Evolutionary conservation across 352 stramenopile species (phyloP).

Genomic region (Pythium dissotocum): DNA sequence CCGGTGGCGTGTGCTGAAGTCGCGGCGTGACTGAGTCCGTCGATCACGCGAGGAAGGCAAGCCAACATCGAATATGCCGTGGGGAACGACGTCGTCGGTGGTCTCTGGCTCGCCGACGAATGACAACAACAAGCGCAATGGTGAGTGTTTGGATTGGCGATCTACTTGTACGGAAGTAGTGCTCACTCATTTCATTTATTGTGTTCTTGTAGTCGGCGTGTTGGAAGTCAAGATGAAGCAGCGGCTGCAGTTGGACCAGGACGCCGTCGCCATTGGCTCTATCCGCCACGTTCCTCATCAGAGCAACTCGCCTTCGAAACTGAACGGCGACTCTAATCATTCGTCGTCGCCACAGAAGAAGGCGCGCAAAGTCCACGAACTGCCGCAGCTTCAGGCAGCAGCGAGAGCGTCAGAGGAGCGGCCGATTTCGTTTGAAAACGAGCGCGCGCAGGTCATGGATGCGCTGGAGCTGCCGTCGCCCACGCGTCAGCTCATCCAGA

Average conservation of each 20-base stretch:
- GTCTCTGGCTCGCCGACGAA: slow-evolving; percentile 29
- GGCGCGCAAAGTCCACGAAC: slow-evolving; percentile 34
- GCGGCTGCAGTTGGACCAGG: slow-evolving; percentile 48
- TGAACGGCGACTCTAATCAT: not conserved
- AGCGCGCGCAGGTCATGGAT: slow-evolving; percentile 56
- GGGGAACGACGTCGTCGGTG: slow-evolving; percentile 27
- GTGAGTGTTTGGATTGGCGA: slow-evolving; percentile 22
- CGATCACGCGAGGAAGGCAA: not conserved
- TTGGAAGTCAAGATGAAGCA: slow-evolving; percentile 76
- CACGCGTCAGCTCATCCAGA: slow-evolving; percentile 55
- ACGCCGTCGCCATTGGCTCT: slow-evolving; percentile 50
- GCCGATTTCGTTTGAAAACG: slow-evolving; percentile 40
- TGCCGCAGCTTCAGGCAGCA: slow-evolving; percentile 36
- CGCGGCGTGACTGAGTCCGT: not conserved
- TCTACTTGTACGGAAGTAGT: not conserved
- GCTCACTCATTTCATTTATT: not conserved
- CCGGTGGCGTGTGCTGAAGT: not conserved
- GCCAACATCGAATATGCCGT: slow-evolving; percentile 26
- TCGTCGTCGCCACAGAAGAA: slow-evolving; percentile 23
- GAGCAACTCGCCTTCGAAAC: slow-evolving; percentile 3
- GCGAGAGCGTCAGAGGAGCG: slow-evolving; percentile 20
- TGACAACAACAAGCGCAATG: slow-evolving; percentile 49
- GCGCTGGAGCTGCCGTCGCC: slow-evolving; percentile 52
- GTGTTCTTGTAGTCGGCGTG: slow-evolving; percentile 37
- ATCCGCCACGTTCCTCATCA: slow-evolving; percentile 19